Percentiles rank a stretch among this genome's conserved stretches.
Evolutionary conservation across 768 basidiomycete species (phyloP).

Genomic region (Leccinellum rugosiceps): DNA sequence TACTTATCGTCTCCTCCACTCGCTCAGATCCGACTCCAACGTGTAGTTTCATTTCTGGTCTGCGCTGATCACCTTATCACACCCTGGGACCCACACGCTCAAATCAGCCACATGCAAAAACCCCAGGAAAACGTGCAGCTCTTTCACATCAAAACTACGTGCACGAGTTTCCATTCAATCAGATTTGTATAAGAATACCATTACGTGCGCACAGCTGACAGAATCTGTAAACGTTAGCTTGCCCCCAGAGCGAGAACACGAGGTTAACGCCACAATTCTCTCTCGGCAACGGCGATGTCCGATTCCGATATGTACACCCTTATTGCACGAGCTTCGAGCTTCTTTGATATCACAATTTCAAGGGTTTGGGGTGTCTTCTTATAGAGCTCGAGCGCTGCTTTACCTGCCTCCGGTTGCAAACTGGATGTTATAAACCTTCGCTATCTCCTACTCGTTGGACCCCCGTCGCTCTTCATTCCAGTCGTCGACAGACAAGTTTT

Average conservation of each 20-base stretch:
- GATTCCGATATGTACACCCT: not conserved
- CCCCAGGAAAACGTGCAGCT: too few species aligned
- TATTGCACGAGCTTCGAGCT: not conserved
- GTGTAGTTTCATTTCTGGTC: not conserved
- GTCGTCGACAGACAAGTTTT: not conserved
- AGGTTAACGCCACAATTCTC: not conserved
- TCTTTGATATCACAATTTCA: too few species aligned
- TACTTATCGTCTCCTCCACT: too few species aligned
- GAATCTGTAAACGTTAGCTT: not conserved
- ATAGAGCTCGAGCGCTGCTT: not conserved
- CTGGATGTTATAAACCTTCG: not conserved
- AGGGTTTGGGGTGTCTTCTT: not conserved
- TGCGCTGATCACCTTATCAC: not conserved
- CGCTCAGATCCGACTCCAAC: too few species aligned
- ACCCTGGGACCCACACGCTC: not conserved
- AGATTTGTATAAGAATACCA: not conserved
- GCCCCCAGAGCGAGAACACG: not conserved
- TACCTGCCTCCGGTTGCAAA: not conserved
- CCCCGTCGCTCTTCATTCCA: not conserved
- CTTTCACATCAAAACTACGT: too few species aligned
- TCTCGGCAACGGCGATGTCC: not conserved
- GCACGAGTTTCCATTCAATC: not conserved
- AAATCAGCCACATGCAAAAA: too few species aligned
- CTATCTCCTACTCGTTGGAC: not conserved
- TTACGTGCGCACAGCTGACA: not conserved